Base-by-base conservation (phyloP, 2,329 filamentous ascomycete species). In the Diaporthe velutina region DNA sequence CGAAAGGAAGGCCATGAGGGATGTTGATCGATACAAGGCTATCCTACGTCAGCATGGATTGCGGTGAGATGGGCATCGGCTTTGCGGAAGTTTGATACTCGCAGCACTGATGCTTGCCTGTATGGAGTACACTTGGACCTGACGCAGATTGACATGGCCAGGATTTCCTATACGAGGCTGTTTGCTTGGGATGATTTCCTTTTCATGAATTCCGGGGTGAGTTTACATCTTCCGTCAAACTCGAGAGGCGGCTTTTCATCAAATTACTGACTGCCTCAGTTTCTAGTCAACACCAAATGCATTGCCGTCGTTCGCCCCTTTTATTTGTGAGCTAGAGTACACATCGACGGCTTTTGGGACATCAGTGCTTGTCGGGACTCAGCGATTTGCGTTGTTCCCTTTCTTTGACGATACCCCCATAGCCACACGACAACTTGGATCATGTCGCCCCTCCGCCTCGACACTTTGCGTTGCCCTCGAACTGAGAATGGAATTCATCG, bases 41-140 rank as follows among this genome's bases (percentile, higher is more conserved):
- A 67, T 80, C 19, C 48, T 81, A 50, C 76, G 76, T 25, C 77
- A 77, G 13, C 76, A 81, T 57, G 79, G 79, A 4, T 70, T 77
- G 42, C 66, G 71, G 42, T 74, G 68, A 74, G 28, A 38, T 17
- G 22, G 48, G 10, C 48, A 28, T 22, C 45, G 55, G 57, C 28
- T 33, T 38, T 52, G n/a, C n/a, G 28, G 38, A 7, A 42, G 25
- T 28, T 22, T 33, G 25, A 33, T 54, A 45, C 15, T 28, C 38
- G 50, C 57, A n/a, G 45, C 25, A 64, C n/a, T 61, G 42, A 19
- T 64, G 22, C n/a, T 5, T 42, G 4, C 30, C 9, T 33, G 8
- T 19, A 64, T 17, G 25, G 70, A 38, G 55, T 9, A 25, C 33
- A n/a, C 19, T 54, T 52, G 45, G 17, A 64, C 25, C 57, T 61